These are phyloP conservation scores for Tetragonia tetragonoides DNA, from an alignment of 148 eudicot genomes.

Conservation along the genomic window DNA sequence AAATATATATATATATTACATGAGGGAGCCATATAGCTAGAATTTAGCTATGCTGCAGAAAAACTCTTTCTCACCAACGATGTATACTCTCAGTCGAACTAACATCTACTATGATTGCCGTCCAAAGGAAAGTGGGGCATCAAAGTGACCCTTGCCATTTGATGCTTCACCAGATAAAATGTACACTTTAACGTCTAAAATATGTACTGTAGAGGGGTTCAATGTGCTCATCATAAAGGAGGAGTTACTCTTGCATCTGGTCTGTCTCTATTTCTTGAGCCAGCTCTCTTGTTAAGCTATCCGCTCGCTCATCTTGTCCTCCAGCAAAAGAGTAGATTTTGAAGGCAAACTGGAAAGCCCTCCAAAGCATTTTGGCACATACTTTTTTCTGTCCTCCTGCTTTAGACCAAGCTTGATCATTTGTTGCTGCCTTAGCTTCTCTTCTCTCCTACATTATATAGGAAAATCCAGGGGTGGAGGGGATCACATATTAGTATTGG, in stretches of 20 bases:
- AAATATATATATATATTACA: constrained; percentile 22
- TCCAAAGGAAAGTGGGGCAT: constrained; percentile 13
- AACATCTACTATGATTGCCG: constrained; percentile 19
- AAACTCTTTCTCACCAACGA: constrained; percentile 8
- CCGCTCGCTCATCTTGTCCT: constrained; percentile 97
- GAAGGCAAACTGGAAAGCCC: constrained; percentile 90
- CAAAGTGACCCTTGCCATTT: constrained; percentile 16
- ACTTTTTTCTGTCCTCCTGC: constrained; percentile 49
- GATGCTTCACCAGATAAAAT: neutral
- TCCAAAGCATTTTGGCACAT: constrained; percentile 72
- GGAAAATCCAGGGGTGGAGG: neutral
- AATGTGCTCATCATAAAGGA: neutral
- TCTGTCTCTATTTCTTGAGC: constrained; percentile 87
- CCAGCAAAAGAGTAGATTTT: constrained; percentile 91
- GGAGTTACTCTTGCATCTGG: constrained; percentile 41
- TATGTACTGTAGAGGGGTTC: constrained; percentile 5
- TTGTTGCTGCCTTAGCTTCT: constrained; percentile 48
- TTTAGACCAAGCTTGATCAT: constrained; percentile 40
- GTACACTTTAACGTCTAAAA: neutral
- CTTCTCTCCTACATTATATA: constrained; percentile 59
- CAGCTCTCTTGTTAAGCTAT: constrained; percentile 70
- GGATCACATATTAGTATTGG: neutral
- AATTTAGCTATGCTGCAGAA: constrained; percentile 20
- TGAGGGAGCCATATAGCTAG: constrained; percentile 9
- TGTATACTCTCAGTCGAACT: constrained; percentile 18